Percentiles rank a stretch among this genome's conserved stretches.
phyloP scores from a whole-genome alignment of 352 stramenopile genomes.

The Pythium sukuiense region DNA sequence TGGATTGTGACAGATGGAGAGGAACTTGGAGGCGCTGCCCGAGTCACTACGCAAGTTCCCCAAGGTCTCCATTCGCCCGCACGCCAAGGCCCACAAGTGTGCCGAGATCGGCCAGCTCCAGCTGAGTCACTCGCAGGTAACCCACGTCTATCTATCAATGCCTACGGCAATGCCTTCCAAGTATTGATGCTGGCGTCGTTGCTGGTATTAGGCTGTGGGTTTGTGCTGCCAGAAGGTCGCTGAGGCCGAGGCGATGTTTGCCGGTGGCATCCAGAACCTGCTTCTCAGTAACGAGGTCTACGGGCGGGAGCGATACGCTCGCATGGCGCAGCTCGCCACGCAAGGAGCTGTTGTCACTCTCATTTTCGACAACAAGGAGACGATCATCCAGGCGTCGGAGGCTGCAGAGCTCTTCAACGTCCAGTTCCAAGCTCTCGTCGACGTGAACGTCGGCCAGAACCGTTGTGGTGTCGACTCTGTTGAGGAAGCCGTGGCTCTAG shows the following conservation, averaged over 20 bases:
- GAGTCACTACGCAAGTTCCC: conserved; percentile 29
- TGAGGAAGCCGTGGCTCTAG: conserved; percentile 46
- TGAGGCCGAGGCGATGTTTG: conserved; percentile 75
- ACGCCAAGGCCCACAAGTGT: conserved; percentile 77
- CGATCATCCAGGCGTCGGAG: conserved; percentile 39
- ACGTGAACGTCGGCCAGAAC: conserved; percentile 76
- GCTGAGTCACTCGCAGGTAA: conserved; percentile 41
- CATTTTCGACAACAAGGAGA: conserved; percentile 55
- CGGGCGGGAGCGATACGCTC: conserved; percentile 40
- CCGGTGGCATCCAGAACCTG: conserved; percentile 50
- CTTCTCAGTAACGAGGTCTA: conserved; percentile 75
- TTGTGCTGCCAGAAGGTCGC: conserved; percentile 72
- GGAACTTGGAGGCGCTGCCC: conserved; percentile 46
- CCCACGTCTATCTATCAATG: too few species aligned
- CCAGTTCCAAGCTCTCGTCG: conserved; percentile 57
- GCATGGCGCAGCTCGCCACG: conserved; percentile 44
- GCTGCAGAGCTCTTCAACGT: conserved; percentile 30
- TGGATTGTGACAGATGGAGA: conserved; percentile 42
- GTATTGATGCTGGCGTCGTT: background rate
- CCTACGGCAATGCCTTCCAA: too few species aligned
- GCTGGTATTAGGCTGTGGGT: conserved; percentile 31
- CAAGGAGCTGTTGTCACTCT: conserved; percentile 50
- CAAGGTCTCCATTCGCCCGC: conserved; percentile 52
- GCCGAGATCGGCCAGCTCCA: conserved; percentile 51
- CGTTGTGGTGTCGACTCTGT: conserved; percentile 65